Evolutionary conservation across 2,329 filamentous ascomycete genomes (phyloP).

Genomic region (Rhinocladiella mackenziei): DNA sequence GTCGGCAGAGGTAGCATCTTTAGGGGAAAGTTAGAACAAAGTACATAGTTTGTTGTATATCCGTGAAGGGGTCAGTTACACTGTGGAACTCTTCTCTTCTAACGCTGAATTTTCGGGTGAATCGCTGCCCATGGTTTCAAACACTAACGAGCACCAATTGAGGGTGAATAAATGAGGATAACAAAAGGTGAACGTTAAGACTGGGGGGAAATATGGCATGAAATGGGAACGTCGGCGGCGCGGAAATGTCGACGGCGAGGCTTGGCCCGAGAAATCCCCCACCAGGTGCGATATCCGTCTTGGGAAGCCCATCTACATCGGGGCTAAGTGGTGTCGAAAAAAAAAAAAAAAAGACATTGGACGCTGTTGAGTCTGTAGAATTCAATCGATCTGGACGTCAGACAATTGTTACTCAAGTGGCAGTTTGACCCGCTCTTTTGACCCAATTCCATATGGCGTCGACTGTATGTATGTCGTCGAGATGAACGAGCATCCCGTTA

Average conservation of each 20-base stretch:
- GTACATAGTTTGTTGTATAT: neutral
- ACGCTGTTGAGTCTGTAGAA: too few species aligned
- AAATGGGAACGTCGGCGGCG: neutral
- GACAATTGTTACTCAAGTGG: too few species aligned
- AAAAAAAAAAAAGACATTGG: too few species aligned
- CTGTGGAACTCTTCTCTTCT: constrained; percentile 19
- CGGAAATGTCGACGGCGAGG: constrained; percentile 5
- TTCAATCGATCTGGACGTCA: too few species aligned
- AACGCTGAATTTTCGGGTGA: constrained; percentile 13
- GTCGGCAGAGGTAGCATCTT: constrained; percentile 30
- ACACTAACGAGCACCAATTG: neutral
- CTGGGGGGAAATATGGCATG: too few species aligned
- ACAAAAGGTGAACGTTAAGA: too few species aligned
- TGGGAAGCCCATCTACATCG: too few species aligned
- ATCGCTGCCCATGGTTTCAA: constrained; percentile 10
- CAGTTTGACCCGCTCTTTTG: too few species aligned
- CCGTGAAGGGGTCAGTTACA: constrained; percentile 7
- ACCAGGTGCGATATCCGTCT: neutral
- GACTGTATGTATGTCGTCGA: constrained; percentile 1
- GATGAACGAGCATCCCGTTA: neutral
- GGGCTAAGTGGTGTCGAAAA: too few species aligned
- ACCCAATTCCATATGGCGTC: constrained; percentile 3
- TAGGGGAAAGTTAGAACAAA: neutral
- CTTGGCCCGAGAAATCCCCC: constrained; percentile 13
- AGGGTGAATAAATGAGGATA: neutral